Percentiles rank a stretch among this genome's conserved stretches.
Evolutionary conservation across 1,139 yeast species (phyloP).

Genomic region (Diutina rugosa): DNA sequence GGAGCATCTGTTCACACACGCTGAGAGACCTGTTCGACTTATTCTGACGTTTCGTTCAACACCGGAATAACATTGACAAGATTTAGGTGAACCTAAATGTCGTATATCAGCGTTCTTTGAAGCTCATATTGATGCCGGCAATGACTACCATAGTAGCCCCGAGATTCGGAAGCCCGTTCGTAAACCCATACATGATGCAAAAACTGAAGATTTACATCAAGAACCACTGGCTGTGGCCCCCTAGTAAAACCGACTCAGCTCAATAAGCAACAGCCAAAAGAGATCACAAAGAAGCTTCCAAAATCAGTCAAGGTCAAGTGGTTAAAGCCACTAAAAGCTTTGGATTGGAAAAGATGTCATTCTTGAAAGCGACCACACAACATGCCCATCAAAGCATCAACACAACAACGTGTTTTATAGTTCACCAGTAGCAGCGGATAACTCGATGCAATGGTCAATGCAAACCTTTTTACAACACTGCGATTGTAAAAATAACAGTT

Average conservation of each 20-base stretch:
- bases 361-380: not conserved
- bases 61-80: too few relatives aligned
- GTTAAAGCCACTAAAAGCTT: too few relatives aligned
- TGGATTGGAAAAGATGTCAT: too few relatives aligned
- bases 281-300: too few relatives aligned
- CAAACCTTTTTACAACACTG: not conserved
- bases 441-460: not conserved
- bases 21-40: too few relatives aligned
- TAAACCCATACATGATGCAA: not conserved
- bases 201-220: not conserved
- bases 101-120: not conserved
- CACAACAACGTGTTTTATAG: too few relatives aligned
- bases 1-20: not conserved
- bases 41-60: too few relatives aligned
- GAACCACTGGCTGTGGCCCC: not conserved
- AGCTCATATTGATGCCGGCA: not conserved
- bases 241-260: not conserved
- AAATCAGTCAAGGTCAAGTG: too few relatives aligned
- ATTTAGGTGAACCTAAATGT: too few relatives aligned
- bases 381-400: not conserved
- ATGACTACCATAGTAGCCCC: not conserved
- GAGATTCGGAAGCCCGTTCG: not conserved
- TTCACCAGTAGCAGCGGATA: not conserved
- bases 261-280: too few relatives aligned
- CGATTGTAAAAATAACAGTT: not conserved